Base-by-base conservation (phyloP, 805 yeast genomes). In the Candida quercuum region DNA sequence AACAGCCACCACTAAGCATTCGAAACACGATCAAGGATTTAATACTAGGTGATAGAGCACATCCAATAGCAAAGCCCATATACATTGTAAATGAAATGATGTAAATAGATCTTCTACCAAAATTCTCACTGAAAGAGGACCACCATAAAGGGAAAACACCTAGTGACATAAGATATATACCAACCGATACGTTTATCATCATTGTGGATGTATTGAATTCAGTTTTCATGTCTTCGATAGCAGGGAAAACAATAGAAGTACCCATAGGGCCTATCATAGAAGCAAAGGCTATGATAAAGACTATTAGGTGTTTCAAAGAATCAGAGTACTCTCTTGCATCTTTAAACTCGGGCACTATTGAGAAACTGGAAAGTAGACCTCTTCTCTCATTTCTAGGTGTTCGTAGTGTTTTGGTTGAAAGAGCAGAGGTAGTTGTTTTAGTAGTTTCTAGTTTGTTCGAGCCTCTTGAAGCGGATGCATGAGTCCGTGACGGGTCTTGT, bases 121-220 rank as follows among this genome's bases (percentile, higher is more conserved):
- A 72, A 36, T 69, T 60, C 54, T 87, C 95, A 28, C 88, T 78
- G 40, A 84, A 71, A 9, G 81, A 75, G 6, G 91, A 81, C 95
- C 95, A 87, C 93, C 95, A 86, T 32, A 87, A 54, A 2, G 96
- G 95, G 49, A 85, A 78, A 2, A 87, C 65, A 13, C 95, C 96
- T 25, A 87, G 53, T 1, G 88, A 68, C 12, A 86, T 52, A 20
- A 86, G 60, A 54, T 86, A 87, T 11, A 86, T 71, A 47, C 95
- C 96, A 36, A 86, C 86, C 2, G 91, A 77, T 14, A 86, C 69
- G 51, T 86, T 86, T 19, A 86, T 86, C 49, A 74, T 67, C 21
- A 78, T 63, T 1, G 71, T 71, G 5, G 74, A 51, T 0, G 94
- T 80, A 30, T 78, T 32, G 14, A 84, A 67, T 15, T 74, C 76